A percentile compares a stretch with the other conserved stretches of the same genome.
Evolutionary conservation across 768 basidiomycete species (phyloP).

Genomic region (Leccinum incarnatum): DNA sequence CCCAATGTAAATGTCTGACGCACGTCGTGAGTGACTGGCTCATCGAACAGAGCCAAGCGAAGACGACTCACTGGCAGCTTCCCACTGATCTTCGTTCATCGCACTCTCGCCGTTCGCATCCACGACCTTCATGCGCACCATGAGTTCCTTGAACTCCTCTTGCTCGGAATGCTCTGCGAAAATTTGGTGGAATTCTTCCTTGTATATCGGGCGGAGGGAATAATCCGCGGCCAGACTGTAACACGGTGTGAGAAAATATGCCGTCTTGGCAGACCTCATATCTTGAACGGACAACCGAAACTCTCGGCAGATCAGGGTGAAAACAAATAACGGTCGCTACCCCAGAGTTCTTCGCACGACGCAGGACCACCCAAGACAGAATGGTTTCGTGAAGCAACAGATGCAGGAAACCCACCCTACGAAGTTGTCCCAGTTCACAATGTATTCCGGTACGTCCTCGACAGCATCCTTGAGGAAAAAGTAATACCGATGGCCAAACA

Average conservation of each 20-base stretch:
- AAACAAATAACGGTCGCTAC: not conserved
- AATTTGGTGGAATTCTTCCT: constrained; percentile 87
- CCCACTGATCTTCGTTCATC: constrained; percentile 97
- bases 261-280: not conserved
- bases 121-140: constrained; percentile 90
- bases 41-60: not conserved
- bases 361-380: not conserved
- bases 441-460: constrained; percentile 94
- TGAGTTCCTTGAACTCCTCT: constrained; percentile 76
- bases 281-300: not conserved
- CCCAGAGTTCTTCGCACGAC: not conserved
- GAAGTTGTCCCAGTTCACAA: constrained; percentile 96
- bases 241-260: constrained; percentile 13
- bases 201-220: constrained; percentile 69
- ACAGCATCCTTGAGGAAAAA: constrained; percentile 96
- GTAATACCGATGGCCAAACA: constrained; percentile 90
- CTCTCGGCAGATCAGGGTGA: not conserved
- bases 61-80: constrained; percentile 86
- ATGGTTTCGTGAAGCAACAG: not conserved
- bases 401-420: constrained; percentile 53
- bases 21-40: constrained; percentile 6
- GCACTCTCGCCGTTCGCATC: constrained; percentile 81
- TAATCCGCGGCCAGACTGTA: constrained; percentile 82
- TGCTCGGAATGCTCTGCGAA: constrained; percentile 79
- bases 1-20: constrained; percentile 84